Percentiles rank a stretch among this genome's conserved stretches.
Conservation (phyloP, 1,284 basidiomycete genomes). For the Wallemia ichthyophaga region DNA sequence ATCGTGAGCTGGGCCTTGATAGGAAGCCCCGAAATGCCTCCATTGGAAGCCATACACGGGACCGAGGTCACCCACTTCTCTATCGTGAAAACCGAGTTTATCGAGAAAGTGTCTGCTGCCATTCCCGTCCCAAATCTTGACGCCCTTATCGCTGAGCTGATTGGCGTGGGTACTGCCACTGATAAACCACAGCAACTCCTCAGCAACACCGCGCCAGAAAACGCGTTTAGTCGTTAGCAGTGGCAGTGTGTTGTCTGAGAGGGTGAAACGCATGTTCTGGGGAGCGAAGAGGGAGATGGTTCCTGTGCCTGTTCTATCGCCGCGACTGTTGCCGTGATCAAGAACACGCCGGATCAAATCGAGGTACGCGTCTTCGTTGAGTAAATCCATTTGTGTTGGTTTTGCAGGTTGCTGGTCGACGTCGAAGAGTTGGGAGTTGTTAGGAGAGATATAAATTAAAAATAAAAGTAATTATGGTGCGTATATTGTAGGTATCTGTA, state of each 20-base stretch:
- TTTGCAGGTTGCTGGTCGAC: no score
- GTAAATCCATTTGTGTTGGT: neutral
- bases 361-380: conserved; percentile 62
- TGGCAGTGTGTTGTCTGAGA: conserved; percentile 40
- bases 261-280: conserved; percentile 54
- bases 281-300: conserved; percentile 73
- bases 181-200: conserved; percentile 90
- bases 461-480: no score
- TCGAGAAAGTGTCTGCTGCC: conserved; percentile 66
- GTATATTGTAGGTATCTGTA: no score
- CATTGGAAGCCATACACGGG: conserved; percentile 98
- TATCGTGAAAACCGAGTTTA: conserved; percentile 43
- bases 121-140: conserved; percentile 96
- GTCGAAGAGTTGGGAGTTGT: no score
- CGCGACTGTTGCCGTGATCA: conserved; percentile 36
- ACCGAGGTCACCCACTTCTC: conserved; percentile 74
- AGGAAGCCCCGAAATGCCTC: conserved; percentile 85
- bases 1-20: conserved; percentile 46
- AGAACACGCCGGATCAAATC: conserved; percentile 45
- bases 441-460: no score
- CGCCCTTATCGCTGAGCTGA: conserved; percentile 43
- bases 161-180: conserved; percentile 55
- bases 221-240: conserved; percentile 86
- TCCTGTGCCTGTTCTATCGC: conserved; percentile 75
- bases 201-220: conserved; percentile 65